Evolutionary conservation across 1,139 yeast species (phyloP).

Genomic region (Yarrowia galli): DNA sequence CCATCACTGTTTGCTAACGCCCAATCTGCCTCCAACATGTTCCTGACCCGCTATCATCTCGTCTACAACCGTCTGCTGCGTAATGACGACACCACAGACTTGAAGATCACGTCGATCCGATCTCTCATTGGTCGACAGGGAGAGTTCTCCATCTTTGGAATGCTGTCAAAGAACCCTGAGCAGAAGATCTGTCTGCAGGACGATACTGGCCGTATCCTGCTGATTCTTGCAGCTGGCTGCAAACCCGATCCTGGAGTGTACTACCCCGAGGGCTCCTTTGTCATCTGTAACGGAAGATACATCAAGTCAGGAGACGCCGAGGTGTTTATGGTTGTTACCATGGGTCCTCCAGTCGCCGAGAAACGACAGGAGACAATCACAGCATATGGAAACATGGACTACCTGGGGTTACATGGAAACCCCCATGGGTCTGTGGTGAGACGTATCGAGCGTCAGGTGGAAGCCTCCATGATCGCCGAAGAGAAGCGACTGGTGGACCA

Average conservation of each 20-base stretch:
- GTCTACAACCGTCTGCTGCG: conserved; percentile 74
- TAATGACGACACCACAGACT: conserved; percentile 56
- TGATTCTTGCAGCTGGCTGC: conserved; percentile 63
- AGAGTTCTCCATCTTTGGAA: conserved; percentile 78
- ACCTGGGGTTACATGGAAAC: conserved; percentile 66
- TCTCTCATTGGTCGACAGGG: conserved; percentile 88
- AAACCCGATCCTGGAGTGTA: conserved; percentile 71
- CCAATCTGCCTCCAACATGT: conserved; percentile 49
- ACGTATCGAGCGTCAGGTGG: conserved; percentile 62
- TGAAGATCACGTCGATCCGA: conserved; percentile 51
- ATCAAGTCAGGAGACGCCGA: conserved; percentile 54
- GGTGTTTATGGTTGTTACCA: conserved; percentile 73
- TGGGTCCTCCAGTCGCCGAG: conserved; percentile 92
- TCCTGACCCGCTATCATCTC: conserved; percentile 62
- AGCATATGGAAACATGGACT: conserved; percentile 79
- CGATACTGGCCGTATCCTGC: conserved; percentile 74
- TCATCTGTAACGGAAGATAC: conserved; percentile 85
- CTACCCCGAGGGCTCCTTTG: conserved; percentile 79
- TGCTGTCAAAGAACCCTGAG: conserved; percentile 65
- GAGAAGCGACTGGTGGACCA: conserved; percentile 67
- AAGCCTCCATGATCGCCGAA: conserved; percentile 60
- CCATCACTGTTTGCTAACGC: conserved; percentile 50
- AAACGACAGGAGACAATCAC: conserved; percentile 69
- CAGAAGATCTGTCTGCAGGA: conserved; percentile 85
- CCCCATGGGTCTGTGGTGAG: conserved; percentile 41